Evolutionary conservation across 2,329 filamentous ascomycete species (phyloP).

Genomic region (Onygenales sp.): DNA sequence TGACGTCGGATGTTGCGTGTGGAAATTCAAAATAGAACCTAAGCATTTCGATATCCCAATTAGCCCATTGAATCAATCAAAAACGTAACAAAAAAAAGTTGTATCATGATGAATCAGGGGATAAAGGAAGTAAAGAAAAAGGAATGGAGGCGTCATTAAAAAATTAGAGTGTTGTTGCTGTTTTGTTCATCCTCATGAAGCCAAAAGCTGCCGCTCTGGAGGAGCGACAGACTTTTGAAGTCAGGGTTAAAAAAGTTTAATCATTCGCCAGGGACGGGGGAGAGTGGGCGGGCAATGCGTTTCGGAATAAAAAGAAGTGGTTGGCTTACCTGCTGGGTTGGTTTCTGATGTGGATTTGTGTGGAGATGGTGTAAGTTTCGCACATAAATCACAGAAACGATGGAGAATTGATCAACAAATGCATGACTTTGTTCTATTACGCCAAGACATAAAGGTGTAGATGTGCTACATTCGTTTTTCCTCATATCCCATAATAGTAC

Average conservation of each 20-base stretch:
- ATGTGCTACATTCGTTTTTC: slow-evolving; percentile 29
- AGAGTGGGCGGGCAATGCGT: background rate
- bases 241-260: slow-evolving; percentile 61
- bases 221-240: slow-evolving; percentile 11
- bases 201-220: background rate
- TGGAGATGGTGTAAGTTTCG: background rate
- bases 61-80: background rate
- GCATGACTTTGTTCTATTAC: slow-evolving; percentile 11
- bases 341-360: background rate
- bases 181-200: slow-evolving; percentile 49
- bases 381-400: background rate
- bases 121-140: background rate
- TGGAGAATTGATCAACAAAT: slow-evolving; percentile 14
- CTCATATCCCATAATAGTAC: slow-evolving; percentile 17
- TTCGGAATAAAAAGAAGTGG: background rate
- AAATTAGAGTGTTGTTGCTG: slow-evolving; percentile 64
- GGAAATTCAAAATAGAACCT: too few relatives aligned
- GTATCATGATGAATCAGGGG: background rate
- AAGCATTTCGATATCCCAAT: too few relatives aligned
- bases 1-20: too few relatives aligned
- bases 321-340: slow-evolving; percentile 9
- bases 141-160: slow-evolving; percentile 48
- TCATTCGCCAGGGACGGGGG: slow-evolving; percentile 39
- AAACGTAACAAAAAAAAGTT: background rate
- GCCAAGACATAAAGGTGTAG: slow-evolving; percentile 19